Conservation (phyloP, 108 stramenopile genomes). For the Cyclotella cryptica region DNA sequence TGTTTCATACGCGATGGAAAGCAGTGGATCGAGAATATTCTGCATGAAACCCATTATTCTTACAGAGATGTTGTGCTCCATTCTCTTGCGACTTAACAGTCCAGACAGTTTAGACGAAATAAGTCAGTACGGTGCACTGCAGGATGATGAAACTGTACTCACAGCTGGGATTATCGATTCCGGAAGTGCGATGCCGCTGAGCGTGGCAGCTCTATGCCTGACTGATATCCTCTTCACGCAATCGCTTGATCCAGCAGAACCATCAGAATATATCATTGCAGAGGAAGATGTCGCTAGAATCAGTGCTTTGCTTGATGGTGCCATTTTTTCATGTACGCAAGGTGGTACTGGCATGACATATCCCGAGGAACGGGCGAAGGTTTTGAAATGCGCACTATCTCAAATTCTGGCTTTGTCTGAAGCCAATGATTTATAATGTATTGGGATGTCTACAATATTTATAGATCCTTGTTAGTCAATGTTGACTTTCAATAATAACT, state of each 20-base stretch:
- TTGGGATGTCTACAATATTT: no score
- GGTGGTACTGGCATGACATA: conserved; percentile 10
- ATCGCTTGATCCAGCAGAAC: not conserved
- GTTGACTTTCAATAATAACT: no score
- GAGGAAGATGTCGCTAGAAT: conserved; percentile 51
- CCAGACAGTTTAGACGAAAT: conserved; percentile 37
- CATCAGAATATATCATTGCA: conserved; percentile 23
- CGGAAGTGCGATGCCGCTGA: conserved; percentile 45
- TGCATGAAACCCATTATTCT: conserved; percentile 20
- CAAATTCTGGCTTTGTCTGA: conserved; percentile 16
- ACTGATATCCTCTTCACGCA: conserved; percentile 34
- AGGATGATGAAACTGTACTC: not conserved
- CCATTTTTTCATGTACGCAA: conserved; percentile 44
- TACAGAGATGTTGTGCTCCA: conserved; percentile 39
- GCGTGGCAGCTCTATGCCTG: conserved; percentile 46
- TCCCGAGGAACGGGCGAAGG: conserved; percentile 17
- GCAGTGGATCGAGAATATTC: not conserved
- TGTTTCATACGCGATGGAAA: conserved; percentile 43
- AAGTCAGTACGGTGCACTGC: conserved; percentile 13
- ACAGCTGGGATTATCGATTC: conserved; percentile 19
- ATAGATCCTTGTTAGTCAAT: no score
- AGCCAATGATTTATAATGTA: not conserved
- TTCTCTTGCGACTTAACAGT: conserved; percentile 41
- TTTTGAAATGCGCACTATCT: conserved; percentile 48
- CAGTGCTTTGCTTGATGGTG: conserved; percentile 30